Base-by-base conservation (phyloP, 495 filamentous ascomycete genomes). In the Hypomontagnella submonticulosa region DNA sequence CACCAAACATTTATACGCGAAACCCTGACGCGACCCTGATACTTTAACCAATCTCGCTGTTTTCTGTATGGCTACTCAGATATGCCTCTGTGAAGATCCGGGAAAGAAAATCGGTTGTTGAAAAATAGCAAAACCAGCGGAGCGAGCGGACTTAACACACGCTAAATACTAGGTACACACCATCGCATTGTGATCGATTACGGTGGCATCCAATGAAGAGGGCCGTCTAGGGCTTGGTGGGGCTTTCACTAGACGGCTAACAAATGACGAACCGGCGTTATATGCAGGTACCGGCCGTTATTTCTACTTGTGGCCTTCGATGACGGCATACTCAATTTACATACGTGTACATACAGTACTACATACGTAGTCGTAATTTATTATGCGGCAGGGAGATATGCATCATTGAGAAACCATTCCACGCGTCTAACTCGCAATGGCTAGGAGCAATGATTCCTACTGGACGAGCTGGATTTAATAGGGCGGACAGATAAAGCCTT, bases 261-360 rank as follows among this genome's bases (percentile, higher is more conserved):
- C 55, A 50, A 67, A 63, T 68, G 16, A 58, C 42, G 12, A 52
- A n/a, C 50, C 50, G 33, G 19, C 41, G 38, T 52, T 49, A 18
- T 58, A 73, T 73, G 71, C 71, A 73, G 71, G 71, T 73, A 71
- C 71, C 71, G 60, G 62, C 61, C 58, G 32, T 67, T 47, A 41
- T 64, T 62, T 57, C 54, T 57, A 58, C 52, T 48, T 67, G 33
- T 66, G 63, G 61, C 53, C 47, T 40, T 67, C 52, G 47, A 69
- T 69, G 66, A 69, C 66, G 66, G 36, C 51, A 65, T 57, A 20
- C 12, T 36, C 54, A 60, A 50, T 56, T 65, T 56, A 60, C 15
- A 54, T 65, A 59, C 65, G 54, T 56, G 42, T 51, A 52, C 58
- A 41, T 40, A 33, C 43, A 37, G 57, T 61, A 23, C 27, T 41